Evolutionary conservation across 2,329 filamentous ascomycete species (phyloP), one percentile per base, ranked within the genome.

Genomic region (Sarocladium strictum): DNA sequence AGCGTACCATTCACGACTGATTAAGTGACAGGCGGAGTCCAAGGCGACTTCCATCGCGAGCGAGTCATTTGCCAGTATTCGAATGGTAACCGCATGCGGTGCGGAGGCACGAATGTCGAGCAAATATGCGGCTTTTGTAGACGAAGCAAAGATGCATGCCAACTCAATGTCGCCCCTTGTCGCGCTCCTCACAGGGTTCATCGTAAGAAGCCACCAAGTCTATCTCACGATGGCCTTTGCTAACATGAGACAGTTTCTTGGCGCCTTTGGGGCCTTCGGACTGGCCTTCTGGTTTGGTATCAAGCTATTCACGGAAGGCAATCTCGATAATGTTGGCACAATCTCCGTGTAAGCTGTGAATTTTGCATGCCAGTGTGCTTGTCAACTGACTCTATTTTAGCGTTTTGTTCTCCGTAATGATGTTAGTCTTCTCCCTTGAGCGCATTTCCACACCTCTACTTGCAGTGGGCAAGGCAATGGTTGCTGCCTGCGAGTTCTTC

Each of bases 211-310:
- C 26, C n/a, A n/a, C n/a, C n/a, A n/a, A n/a, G n/a, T 21, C 47
- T 35, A 4, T 51, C 14, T 21, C 23, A 7, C 37, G 37, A 40
- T 15, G 17, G 3, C 12, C 27, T 4, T 17, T 38, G 26, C 60
- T 64, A 53, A 65, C 29, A 32, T 2, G 7, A 5, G 11, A 23
- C 35, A 76, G 69, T 83, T 82, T 66, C 83, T 84, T 53, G 74
- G 73, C 2, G 64, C 79, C 0, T 81, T 76, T 55, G 64, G 69
- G 2, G 72, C 76, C 0, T 84, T 85, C 58, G 78, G 75, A 1
- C 70, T 86, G 21, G 72, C 77, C 7, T 87, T 87, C 58, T 86
- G 81, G 81, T 86, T 79, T 59, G 84, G 83, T 3, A 76, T 77
- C 45, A 79, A 76, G 60, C 73, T 77, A 0, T 76, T 68, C 49